phyloP scores from a whole-genome alignment of 1,284 basidiomycete genomes.

The Paramarasmius palmivorus region DNA sequence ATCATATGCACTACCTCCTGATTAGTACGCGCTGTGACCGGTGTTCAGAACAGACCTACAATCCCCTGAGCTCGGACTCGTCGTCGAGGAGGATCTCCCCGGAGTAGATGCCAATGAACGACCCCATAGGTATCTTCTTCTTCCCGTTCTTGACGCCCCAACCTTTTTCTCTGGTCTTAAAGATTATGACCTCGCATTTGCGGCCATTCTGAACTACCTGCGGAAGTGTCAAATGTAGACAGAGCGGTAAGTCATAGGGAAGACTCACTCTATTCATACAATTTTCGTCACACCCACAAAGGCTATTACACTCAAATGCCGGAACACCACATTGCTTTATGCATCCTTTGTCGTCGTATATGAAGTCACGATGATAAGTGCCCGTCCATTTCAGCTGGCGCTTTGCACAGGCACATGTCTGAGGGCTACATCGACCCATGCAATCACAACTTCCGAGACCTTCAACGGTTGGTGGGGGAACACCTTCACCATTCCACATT shows the following conservation, averaged over 20 bases:
- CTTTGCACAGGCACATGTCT: slow-evolving; percentile 67
- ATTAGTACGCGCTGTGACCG: not conserved
- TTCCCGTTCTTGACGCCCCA: slow-evolving; percentile 81
- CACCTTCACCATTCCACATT: slow-evolving; percentile 69
- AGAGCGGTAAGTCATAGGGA: not conserved
- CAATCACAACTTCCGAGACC: slow-evolving; percentile 71
- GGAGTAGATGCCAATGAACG: slow-evolving; percentile 82
- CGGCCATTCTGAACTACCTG: slow-evolving; percentile 82
- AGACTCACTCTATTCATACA: slow-evolving; percentile 78
- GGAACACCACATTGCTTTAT: slow-evolving; percentile 57
- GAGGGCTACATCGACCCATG: slow-evolving; percentile 70
- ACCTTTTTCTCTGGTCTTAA: slow-evolving; percentile 73
- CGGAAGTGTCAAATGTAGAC: too few relatives aligned
- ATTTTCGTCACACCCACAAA: slow-evolving; percentile 78
- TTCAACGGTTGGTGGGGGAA: slow-evolving; percentile 64
- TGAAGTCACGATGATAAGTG: slow-evolving; percentile 49
- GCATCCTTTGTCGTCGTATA: slow-evolving; percentile 61
- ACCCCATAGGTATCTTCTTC: slow-evolving; percentile 64
- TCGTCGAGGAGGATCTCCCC: slow-evolving; percentile 78
- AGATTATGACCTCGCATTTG: slow-evolving; percentile 58
- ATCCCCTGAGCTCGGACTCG: slow-evolving; percentile 67
- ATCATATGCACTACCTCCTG: slow-evolving; percentile 65
- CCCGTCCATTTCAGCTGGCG: slow-evolving; percentile 50
- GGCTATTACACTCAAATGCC: slow-evolving; percentile 86
- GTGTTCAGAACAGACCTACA: slow-evolving; percentile 42